Conservation (phyloP, 306 rosid genomes). For the Alnus glutinosa region DNA sequence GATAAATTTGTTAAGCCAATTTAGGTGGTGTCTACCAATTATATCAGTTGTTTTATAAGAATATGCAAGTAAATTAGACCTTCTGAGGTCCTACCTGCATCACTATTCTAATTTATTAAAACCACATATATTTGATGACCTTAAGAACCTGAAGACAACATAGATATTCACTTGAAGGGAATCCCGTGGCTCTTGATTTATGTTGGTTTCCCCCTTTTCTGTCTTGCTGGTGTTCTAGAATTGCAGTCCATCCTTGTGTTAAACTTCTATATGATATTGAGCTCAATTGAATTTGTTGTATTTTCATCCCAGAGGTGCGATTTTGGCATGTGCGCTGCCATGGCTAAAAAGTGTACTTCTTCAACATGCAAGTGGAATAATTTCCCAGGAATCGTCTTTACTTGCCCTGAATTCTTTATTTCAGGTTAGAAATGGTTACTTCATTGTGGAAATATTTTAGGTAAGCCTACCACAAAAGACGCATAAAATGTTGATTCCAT, state of each 20-base stretch:
- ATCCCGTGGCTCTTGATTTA: background rate
- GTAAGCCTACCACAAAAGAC: constrained; percentile 3
- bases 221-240: background rate
- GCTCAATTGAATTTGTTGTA: background rate
- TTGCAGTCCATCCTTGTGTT: background rate
- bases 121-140: background rate
- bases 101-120: background rate
- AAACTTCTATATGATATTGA: background rate
- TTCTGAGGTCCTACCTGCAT: background rate
- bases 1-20: background rate
- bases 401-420: constrained; percentile 68
- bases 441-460: background rate
- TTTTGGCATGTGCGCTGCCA: constrained; percentile 75
- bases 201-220: background rate
- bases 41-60: too few species aligned
- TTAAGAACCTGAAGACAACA: background rate
- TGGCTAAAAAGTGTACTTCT: constrained; percentile 73
- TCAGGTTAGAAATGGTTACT: constrained; percentile 54
- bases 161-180: too few species aligned
- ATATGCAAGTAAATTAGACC: background rate
- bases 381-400: constrained; percentile 80
- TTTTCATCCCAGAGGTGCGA: constrained; percentile 57
- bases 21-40: too few species aligned
- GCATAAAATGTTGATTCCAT: constrained; percentile 1
- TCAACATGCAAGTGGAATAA: constrained; percentile 72